Base-by-base conservation (phyloP, 192 early-diverging fungal species). In the Podila minutissima region DNA sequence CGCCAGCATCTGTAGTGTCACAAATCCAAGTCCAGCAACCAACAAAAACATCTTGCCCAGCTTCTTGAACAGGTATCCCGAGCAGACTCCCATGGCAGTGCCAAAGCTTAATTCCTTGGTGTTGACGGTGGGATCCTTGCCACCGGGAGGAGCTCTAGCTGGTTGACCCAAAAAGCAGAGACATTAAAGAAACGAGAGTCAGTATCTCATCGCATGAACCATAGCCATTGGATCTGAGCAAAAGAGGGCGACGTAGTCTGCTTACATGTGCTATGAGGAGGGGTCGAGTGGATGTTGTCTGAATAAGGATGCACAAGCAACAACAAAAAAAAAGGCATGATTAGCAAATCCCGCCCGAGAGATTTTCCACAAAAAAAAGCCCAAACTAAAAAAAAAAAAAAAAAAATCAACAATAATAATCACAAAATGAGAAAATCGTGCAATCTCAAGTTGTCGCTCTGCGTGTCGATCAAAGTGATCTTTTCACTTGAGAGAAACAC, bases 11-110 rank as follows among this genome's bases (percentile, higher is more conserved):
- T 88, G 87, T 5, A 88, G 38, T 35, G 71, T 83, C n/a, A 88
- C 77, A 69, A 88, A 88, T 2, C 72, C 83, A 4, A 83, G 55
- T 28, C 87, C 87, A 11, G 85, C 71, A 2, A 83, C 78, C 7
- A 84, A 28, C 50, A 84, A 79, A 59, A 86, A 74, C 37, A 86
- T 33, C 60, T 86, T 86, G 28, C 87, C 85, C 1, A 88, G 64
- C 32, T 88, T 88, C 64, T 88, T 88, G 31, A 85, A 64, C 58
- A 88, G 61, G 31, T 70, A 88, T 8, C 87, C 87, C 15, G 87
- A 83, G 49, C 87, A 86, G 5, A 88, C 46, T 32, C 87, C 87
- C 63, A 88, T 74, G n/a, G 77, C 70, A 26, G 67, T 64, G 9
- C 87, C 87, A 75, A 88, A 88, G 6, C 82, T 74, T 22, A 88